phyloP scores from a whole-genome alignment of 1,284 basidiomycete genomes.

The Phlebopus sp. region DNA sequence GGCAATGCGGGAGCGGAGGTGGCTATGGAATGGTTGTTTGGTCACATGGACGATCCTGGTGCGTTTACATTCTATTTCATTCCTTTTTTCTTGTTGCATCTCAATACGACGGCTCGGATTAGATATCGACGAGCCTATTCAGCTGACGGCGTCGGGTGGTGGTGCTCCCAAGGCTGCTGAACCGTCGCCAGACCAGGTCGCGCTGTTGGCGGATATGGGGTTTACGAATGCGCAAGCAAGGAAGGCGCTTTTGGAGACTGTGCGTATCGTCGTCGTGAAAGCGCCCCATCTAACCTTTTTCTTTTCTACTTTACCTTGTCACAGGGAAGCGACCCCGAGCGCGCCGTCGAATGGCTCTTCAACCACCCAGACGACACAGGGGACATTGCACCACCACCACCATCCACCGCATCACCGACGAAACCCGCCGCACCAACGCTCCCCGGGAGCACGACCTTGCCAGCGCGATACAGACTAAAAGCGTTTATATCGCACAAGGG shows the following conservation, averaged over 20 bases:
- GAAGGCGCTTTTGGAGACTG: conserved; percentile 89
- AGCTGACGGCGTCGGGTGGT: conserved; percentile 26
- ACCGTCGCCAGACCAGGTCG: conserved; percentile 66
- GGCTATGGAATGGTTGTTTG: conserved; percentile 96
- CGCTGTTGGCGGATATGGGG: conserved; percentile 88
- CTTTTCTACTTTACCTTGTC: conserved; percentile 2
- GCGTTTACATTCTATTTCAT: conserved; percentile 9
- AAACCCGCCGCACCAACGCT: background rate
- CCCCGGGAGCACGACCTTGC: conserved; percentile 40
- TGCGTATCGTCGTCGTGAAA: conserved; percentile 1
- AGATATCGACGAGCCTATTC: conserved; percentile 90
- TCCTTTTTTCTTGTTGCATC: background rate
- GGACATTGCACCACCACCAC: conserved; percentile 45
- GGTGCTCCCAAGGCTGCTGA: conserved; percentile 45
- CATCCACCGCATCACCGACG: conserved; percentile 19
- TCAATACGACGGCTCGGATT: conserved; percentile 3
- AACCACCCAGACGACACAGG: conserved; percentile 88
- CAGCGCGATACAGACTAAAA: conserved; percentile 79
- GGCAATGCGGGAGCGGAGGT: conserved; percentile 76
- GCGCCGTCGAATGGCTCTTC: conserved; percentile 97
- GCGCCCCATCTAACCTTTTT: too few species aligned
- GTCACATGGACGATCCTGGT: conserved; percentile 94
- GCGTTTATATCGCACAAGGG: conserved; percentile 98
- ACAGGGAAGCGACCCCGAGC: conserved; percentile 74
- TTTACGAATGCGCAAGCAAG: conserved; percentile 82